Percentiles rank a stretch among this genome's conserved stretches.
Evolutionary conservation across 441 rosid species (phyloP).

Genomic region (Iberis amara): DNA sequence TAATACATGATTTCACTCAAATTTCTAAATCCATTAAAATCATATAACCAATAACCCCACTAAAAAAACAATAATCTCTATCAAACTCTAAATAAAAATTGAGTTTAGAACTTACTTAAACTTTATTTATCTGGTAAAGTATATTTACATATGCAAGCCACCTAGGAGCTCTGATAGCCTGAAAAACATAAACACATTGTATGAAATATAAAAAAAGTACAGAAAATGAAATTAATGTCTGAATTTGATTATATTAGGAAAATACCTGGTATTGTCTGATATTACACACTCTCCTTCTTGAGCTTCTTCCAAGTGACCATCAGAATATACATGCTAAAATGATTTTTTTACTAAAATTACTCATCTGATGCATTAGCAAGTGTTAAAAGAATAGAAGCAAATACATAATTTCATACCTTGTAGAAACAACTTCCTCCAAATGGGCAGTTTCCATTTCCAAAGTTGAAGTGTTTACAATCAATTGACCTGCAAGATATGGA

Average conservation of each 20-base stretch:
- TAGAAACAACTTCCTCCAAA: conserved; percentile 37
- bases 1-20: too few relatives aligned
- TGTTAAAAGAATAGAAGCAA: not conserved
- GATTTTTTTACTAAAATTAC: conserved; percentile 18
- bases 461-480: conserved; percentile 33
- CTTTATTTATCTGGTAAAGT: conserved; percentile 22
- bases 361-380: not conserved
- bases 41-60: too few relatives aligned
- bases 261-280: conserved; percentile 59
- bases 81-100: not conserved
- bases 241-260: not conserved
- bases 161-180: conserved; percentile 72
- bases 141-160: conserved; percentile 49
- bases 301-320: conserved; percentile 74
- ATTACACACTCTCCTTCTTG: conserved; percentile 59
- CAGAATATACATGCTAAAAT: conserved; percentile 63
- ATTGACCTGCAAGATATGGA: conserved; percentile 29
- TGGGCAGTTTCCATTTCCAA: conserved; percentile 35
- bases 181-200: conserved; percentile 23
- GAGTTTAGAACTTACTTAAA: conserved; percentile 34
- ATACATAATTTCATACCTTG: conserved; percentile 22
- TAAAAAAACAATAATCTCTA: too few relatives aligned
- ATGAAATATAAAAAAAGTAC: not conserved
- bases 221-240: not conserved
- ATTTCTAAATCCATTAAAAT: too few relatives aligned